Percentiles rank a stretch among this genome's conserved stretches.
Evolutionary conservation across 2,329 filamentous ascomycete genomes (phyloP).

Genomic region (Ascosphaera aggregata): DNA sequence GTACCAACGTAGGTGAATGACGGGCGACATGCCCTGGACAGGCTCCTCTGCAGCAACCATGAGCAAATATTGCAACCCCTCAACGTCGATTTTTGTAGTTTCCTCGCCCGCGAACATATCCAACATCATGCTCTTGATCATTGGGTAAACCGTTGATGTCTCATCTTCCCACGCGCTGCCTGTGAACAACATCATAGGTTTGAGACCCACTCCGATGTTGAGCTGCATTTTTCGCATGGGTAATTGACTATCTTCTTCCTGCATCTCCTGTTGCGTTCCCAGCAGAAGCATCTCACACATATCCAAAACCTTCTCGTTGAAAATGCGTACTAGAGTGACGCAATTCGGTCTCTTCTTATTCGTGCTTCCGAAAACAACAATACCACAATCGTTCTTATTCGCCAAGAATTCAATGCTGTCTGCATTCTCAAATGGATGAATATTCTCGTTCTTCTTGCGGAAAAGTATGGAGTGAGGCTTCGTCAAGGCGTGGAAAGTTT

Average conservation of each 20-base stretch:
- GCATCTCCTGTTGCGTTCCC: conserved; percentile 38
- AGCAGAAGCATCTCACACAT: conserved; percentile 85
- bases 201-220: conserved; percentile 48
- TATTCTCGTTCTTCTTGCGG: conserved; percentile 76
- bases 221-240: conserved; percentile 33
- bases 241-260: conserved; percentile 36
- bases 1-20: conserved; percentile 52
- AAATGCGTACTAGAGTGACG: conserved; percentile 61
- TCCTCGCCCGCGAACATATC: conserved; percentile 81
- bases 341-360: conserved; percentile 93
- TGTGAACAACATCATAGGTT: conserved; percentile 79
- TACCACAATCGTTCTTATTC: conserved; percentile 79
- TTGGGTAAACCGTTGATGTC: conserved; percentile 53
- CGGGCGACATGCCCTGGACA: conserved; percentile 16
- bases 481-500: conserved; percentile 66
- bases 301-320: conserved; percentile 70
- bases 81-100: conserved; percentile 68
- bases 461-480: conserved; percentile 73
- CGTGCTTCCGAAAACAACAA: conserved; percentile 64
- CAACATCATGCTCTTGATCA: conserved; percentile 65
- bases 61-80: conserved; percentile 80
- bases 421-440: conserved; percentile 84
- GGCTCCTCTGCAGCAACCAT: conserved; percentile 53
- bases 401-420: conserved; percentile 83
- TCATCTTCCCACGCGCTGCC: conserved; percentile 73